Evolutionary conservation across 305 asterid genomes (phyloP).

Genomic region (Salvia sclarea): DNA sequence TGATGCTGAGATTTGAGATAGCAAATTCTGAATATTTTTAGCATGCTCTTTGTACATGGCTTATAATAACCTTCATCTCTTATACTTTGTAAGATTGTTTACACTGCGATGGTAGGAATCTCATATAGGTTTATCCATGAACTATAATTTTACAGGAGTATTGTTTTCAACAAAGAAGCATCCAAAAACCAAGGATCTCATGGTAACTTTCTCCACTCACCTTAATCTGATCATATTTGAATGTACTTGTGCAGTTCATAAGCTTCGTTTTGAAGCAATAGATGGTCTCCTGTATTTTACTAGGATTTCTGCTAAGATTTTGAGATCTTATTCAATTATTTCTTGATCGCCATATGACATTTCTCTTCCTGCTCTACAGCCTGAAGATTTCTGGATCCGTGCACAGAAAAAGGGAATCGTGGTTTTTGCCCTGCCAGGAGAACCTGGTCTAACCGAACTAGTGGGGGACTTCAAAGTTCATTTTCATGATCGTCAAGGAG

Average conservation of each 20-base stretch:
- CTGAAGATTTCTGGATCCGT: slow-evolving; percentile 96
- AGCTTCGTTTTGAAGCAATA: slow-evolving; percentile 18
- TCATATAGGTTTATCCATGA: slow-evolving; percentile 30
- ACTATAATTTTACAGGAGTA: slow-evolving; percentile 56
- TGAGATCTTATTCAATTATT: neutral
- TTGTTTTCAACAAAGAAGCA: slow-evolving; percentile 88
- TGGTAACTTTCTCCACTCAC: slow-evolving; percentile 54
- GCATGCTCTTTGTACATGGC: neutral
- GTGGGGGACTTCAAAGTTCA: slow-evolving; percentile 90
- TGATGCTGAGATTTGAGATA: slow-evolving; percentile 13
- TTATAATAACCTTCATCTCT: slow-evolving; percentile 7
- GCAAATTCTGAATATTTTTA: slow-evolving; percentile 1
- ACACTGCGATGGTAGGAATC: slow-evolving; percentile 11
- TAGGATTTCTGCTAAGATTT: slow-evolving; percentile 4
- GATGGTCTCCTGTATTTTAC: neutral
- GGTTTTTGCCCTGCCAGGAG: slow-evolving; percentile 95
- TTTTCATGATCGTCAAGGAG: slow-evolving; percentile 97
- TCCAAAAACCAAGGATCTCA: slow-evolving; percentile 86
- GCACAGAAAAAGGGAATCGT: slow-evolving; percentile 79
- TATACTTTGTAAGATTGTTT: slow-evolving; percentile 3
- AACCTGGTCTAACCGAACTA: slow-evolving; percentile 90
- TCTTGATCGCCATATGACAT: slow-evolving; percentile 5
- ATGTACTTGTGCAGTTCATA: neutral
- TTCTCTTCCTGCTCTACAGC: slow-evolving; percentile 50
- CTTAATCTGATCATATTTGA: slow-evolving; percentile 2